A percentile compares a stretch with the other conserved stretches of the same genome.
phyloP scores from a whole-genome alignment of 2,329 filamentous ascomycete genomes.

The Pseudogymnoascus pannorum region DNA sequence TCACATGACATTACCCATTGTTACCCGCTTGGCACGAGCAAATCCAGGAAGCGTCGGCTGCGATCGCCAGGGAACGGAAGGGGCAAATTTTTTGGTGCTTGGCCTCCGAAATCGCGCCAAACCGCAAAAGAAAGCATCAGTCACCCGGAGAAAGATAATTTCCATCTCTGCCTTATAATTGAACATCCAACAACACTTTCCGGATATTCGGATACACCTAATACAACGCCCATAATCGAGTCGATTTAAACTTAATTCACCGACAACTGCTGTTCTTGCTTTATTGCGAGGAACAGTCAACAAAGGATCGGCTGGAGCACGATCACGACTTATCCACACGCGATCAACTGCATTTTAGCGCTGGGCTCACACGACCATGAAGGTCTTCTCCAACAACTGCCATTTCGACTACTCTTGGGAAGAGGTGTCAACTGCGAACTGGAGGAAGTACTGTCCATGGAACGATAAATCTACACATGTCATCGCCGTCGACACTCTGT shows the following conservation, averaged over 20 bases:
- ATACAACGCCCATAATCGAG: background rate
- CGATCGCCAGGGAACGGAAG: background rate
- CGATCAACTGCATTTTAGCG: slow-evolving; percentile 10
- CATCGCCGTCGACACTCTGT: slow-evolving; percentile 87
- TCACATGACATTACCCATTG: background rate
- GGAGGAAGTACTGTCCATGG: slow-evolving; percentile 98
- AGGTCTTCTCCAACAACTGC: slow-evolving; percentile 85
- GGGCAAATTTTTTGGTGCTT: background rate
- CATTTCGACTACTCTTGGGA: slow-evolving; percentile 98
- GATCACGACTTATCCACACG: background rate
- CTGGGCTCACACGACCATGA: slow-evolving; percentile 52
- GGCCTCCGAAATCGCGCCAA: background rate
- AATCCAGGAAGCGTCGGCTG: background rate
- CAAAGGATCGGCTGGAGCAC: background rate
- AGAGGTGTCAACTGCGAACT: slow-evolving; percentile 94
- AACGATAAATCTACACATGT: slow-evolving; percentile 98
- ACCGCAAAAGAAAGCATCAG: background rate
- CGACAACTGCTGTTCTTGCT: background rate
- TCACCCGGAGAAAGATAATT: background rate
- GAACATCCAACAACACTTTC: background rate
- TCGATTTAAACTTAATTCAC: background rate
- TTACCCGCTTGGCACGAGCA: background rate
- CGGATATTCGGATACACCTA: background rate
- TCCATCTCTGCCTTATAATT: background rate
- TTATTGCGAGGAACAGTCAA: background rate